Evolutionary conservation across 1,284 basidiomycete genomes (phyloP).

Genomic region (Cyathus pygmaeus): DNA sequence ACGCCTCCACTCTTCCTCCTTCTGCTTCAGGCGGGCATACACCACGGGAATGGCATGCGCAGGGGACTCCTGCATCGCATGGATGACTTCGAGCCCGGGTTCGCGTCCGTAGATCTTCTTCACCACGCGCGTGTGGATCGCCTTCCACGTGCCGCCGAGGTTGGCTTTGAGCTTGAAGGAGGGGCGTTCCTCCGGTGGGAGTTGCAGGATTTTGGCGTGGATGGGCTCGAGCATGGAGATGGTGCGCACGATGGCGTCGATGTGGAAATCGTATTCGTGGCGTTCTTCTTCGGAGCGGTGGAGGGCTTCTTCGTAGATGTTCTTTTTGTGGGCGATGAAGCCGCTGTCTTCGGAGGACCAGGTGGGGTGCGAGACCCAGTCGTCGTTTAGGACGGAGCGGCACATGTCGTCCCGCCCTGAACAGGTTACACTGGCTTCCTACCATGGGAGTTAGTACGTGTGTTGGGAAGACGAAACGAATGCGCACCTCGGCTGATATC

Average conservation of each 20-base stretch:
- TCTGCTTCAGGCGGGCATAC: constrained; percentile 91
- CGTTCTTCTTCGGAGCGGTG: constrained; percentile 97
- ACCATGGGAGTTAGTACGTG: constrained; percentile 2
- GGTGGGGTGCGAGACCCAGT: constrained; percentile 96
- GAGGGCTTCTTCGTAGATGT: constrained; percentile 96
- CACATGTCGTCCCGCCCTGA: constrained; percentile 98
- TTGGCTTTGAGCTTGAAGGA: constrained; percentile 93
- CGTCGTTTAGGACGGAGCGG: constrained; percentile 94
- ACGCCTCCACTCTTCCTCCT: constrained; percentile 99
- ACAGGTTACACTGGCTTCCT: constrained; percentile 91
- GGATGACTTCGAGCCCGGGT: constrained; percentile 88
- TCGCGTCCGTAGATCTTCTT: constrained; percentile 97
- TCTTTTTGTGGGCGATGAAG: constrained; percentile 94
- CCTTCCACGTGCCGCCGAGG: constrained; percentile 89
- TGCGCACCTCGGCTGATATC: constrained; percentile 65
- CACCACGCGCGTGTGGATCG: constrained; percentile 93
- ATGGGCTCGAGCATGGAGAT: constrained; percentile 94
- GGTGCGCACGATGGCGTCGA: constrained; percentile 95
- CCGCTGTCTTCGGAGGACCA: constrained; percentile 94
- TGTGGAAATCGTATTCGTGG: constrained; percentile 99
- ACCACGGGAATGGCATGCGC: constrained; percentile 93
- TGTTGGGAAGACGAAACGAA: too few species aligned
- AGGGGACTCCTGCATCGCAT: constrained; percentile 94
- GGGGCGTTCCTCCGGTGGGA: constrained; percentile 84
- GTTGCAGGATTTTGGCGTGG: constrained; percentile 86